These are phyloP conservation scores for Niebla homalea DNA, from an alignment of 495 filamentous ascomycete genomes.

Conservation along the genomic window DNA sequence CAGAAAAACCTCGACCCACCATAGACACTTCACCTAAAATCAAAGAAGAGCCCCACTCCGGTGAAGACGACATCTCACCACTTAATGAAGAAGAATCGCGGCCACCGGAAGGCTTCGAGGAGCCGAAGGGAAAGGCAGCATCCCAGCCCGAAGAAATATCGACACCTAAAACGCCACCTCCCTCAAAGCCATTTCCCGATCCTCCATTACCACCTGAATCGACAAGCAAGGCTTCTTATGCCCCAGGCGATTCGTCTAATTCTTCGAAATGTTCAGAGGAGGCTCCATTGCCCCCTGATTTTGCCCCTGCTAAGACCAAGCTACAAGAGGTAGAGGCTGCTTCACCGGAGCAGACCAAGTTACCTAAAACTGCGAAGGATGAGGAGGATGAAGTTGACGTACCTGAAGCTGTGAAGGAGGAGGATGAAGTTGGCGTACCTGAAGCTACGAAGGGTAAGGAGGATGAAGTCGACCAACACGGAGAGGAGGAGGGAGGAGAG, in stretches of 20 bases:
- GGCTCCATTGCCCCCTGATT: constrained; percentile 22
- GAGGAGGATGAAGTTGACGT: neutral
- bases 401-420: too few relatives aligned
- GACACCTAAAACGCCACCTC: neutral
- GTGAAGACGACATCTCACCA: constrained; percentile 10
- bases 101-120: constrained; percentile 8
- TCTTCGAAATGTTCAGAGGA: constrained; percentile 47
- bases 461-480: neutral
- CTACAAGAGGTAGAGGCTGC: constrained; percentile 24
- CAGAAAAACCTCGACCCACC: constrained; percentile 7
- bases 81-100: constrained; percentile 10
- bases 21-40: constrained; percentile 14
- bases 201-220: constrained; percentile 64
- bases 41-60: constrained; percentile 20
- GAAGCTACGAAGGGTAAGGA: constrained; percentile 9
- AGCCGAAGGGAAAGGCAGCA: neutral
- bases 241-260: constrained; percentile 52
- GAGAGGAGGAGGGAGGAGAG: constrained; percentile 20
- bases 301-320: constrained; percentile 27
- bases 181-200: constrained; percentile 21
- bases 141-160: neutral
- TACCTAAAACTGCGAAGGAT: constrained; percentile 13
- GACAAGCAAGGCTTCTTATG: constrained; percentile 53
- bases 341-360: constrained; percentile 16
- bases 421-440: constrained; percentile 8